phyloP scores from a whole-genome alignment of 345 rosid species.

The Eutrema japonicum region DNA sequence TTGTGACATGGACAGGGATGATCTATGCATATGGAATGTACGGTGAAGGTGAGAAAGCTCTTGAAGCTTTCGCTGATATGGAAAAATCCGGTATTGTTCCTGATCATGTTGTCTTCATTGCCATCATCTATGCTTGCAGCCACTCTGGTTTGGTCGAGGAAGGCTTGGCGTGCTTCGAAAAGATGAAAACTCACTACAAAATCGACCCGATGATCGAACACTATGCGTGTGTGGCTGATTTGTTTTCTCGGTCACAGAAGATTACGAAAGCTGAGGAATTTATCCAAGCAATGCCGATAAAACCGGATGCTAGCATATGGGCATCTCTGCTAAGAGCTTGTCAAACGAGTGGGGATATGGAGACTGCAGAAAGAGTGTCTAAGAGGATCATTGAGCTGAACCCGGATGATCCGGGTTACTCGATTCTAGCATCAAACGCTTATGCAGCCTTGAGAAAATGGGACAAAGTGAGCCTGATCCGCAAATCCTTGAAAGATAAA shows the following conservation, averaged over 20 bases:
- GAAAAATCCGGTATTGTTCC: constrained; percentile 55
- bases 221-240: constrained; percentile 62
- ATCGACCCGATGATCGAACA: constrained; percentile 55
- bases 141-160: constrained; percentile 79
- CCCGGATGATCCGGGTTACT: constrained; percentile 58
- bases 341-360: constrained; percentile 49
- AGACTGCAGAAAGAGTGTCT: constrained; percentile 52
- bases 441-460: constrained; percentile 64
- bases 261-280: constrained; percentile 54
- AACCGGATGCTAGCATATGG: constrained; percentile 67
- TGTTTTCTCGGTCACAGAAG: constrained; percentile 57
- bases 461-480: constrained; percentile 56
- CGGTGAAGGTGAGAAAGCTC: constrained; percentile 64
- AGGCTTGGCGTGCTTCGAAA: constrained; percentile 57
- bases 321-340: constrained; percentile 66
- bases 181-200: constrained; percentile 55
- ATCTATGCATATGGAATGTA: constrained; percentile 70
- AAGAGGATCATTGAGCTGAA: constrained; percentile 50
- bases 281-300: constrained; percentile 55
- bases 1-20: constrained; percentile 73
- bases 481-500: constrained; percentile 50
- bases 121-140: constrained; percentile 71
- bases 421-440: constrained; percentile 58
- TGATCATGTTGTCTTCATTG: constrained; percentile 60
- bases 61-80: constrained; percentile 57